Base-by-base conservation (phyloP, 2,329 filamentous ascomycete genomes). In the Arthrobotrys megalospora region DNA sequence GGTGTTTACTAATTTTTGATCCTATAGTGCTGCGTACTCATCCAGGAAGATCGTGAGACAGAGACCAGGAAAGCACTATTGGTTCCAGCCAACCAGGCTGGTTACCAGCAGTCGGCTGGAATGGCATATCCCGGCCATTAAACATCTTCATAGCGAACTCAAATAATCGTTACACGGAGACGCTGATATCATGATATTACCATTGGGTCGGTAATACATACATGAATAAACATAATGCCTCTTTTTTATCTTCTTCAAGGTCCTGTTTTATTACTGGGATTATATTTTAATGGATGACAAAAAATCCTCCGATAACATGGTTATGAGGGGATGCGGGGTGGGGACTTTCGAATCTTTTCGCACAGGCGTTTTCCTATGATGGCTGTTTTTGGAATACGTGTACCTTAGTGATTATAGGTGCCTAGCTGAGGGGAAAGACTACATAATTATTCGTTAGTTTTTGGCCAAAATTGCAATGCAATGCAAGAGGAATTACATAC, bases 1-100 rank as follows among this genome's bases (percentile, higher is more conserved):
- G 38, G 36, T 50, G 28, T 38, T 50, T 67, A 60, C 60, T 77
- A 67, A 71, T 63, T 50, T 47, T n/a, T 66, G 11, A 6, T 24
- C 24, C 24, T 36, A 19, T 48, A 85, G 41, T 89, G 88, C 85
- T 90, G 89, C 81, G 85, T 85, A 5, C 83, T 89, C 72, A 85
- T 89, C 79, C 89, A 90, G 84, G 86, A 89, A 70, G 88, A 90
- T 52, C 48, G 73, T 8, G 73, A 77, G 36, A 66, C 62, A 6
- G 73, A 77, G 52, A 63, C 60, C 6, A 65, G 73, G 48, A 77
- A 71, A 32, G 62, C 73, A n/a, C 60, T 70, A 12, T 60, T 77
- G 45, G 73, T 77, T 7, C 73, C 73, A 5, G 48, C 73, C 16
- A 53, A 71, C 60, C 50, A 70, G 62, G 12, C 60, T 36, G 73